Percentiles rank a stretch among this genome's conserved stretches.
phyloP scores from a whole-genome alignment of 2,329 filamentous ascomycete genomes.

The Botrytis paeoniae region DNA sequence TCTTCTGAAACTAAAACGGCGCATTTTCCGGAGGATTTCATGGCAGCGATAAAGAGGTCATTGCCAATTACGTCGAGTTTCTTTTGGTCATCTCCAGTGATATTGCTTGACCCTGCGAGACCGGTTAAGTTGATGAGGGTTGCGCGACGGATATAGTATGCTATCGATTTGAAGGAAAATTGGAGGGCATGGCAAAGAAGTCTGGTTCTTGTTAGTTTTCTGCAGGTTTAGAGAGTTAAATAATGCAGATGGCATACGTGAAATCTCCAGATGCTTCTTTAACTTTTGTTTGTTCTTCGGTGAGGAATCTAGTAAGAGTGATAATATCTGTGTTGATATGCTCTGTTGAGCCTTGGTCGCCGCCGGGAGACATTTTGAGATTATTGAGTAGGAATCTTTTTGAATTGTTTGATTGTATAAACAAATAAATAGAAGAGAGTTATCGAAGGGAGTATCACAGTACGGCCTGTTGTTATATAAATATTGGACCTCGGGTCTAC shows the following conservation, averaged over 20 bases:
- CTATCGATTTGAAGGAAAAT: conserved; percentile 99
- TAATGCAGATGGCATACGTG: conserved; percentile 61
- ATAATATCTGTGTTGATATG: conserved; percentile 95
- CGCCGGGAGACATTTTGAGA: conserved; percentile 31
- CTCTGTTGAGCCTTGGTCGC: conserved; percentile 51
- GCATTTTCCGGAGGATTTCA: conserved; percentile 89
- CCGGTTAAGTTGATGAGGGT: conserved; percentile 94
- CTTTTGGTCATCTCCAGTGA: conserved; percentile 97
- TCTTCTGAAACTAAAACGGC: conserved; percentile 95
- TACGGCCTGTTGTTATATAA: conserved; percentile 17
- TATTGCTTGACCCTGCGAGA: conserved; percentile 91
- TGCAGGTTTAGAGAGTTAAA: neutral
- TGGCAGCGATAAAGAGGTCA: conserved; percentile 93
- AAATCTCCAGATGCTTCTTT: conserved; percentile 97
- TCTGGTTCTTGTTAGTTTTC: conserved; percentile 46
- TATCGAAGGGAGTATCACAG: neutral
- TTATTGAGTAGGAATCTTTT: conserved; percentile 11
- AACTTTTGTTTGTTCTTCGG: conserved; percentile 91
- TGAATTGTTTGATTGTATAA: conserved; percentile 1
- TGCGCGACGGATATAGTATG: conserved; percentile 97
- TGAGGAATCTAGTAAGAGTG: conserved; percentile 91
- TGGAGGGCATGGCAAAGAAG: conserved; percentile 96
- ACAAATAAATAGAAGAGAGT: neutral
- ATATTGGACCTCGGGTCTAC: conserved; percentile 34
- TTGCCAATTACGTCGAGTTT: conserved; percentile 99